Base-by-base conservation (phyloP, 2,329 filamentous ascomycete species). In the Myrmaecium sp. region DNA sequence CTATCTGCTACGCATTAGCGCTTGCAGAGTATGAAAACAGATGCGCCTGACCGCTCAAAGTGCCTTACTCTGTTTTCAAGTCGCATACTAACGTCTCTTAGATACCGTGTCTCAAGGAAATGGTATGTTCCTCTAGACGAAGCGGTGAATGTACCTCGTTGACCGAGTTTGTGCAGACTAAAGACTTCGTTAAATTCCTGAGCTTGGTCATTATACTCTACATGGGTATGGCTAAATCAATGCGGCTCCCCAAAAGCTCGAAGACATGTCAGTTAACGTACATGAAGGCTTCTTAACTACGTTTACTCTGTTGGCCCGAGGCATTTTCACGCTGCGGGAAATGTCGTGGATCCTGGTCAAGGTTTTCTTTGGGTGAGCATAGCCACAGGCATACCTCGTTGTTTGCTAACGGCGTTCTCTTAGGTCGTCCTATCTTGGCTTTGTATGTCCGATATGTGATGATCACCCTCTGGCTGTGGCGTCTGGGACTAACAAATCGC, bases 81-180 rank as follows among this genome's bases (percentile, higher is more conserved):
- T n/a, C n/a, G n/a, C n/a, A n/a, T 19, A 33, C 38, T 45, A 27
- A 42, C 30, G 14, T 15, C 17, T 23, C 14, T 34, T 34, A 67
- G 60, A 84, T 94, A 32, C 84, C 83, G 0, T 91, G 84, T 36
- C 62, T 94, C 26, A 89, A 89, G 47, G 81, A 86, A 47, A 94
- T 94, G 84, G 78, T 67, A 49, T 14, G 6, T 13, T 25, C 25
- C 34, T 35, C 6, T 16, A 21, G 18, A 16, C 17, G 11, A n/a
- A 20, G 18, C 18, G 18, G 7, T n/a, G 18, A 20, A 20, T n/a
- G 7, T n/a, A 14, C 22, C 14, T 16, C 13, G 29, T 32, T 25
- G 24, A 37, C 29, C 26, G 34, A 31, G 25, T 31, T 34, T 39
- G 23, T 16, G 13, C 27, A 70, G 67, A 69, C 78, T 20, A 86